Percentiles rank a stretch among this genome's conserved stretches.
Conservation (phyloP, 306 rosid species). For the Pyrus communis region DNA sequence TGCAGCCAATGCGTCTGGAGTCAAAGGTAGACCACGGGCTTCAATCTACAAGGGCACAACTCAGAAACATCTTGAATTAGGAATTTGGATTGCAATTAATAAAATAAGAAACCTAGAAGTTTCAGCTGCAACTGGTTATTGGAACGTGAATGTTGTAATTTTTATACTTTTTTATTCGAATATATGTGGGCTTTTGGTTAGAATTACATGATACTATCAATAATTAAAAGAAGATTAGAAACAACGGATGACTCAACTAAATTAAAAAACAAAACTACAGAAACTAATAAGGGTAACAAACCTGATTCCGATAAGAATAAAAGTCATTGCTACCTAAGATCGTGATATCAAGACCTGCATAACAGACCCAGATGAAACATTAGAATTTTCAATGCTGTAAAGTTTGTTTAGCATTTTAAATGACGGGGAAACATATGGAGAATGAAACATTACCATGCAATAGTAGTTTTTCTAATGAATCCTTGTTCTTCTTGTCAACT, state of each 20-base stretch:
- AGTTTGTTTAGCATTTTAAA: neutral
- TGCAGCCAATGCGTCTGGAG: constrained; percentile 73
- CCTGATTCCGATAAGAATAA: constrained; percentile 86
- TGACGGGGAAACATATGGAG: neutral
- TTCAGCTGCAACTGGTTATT: neutral
- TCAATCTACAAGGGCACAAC: constrained; percentile 56
- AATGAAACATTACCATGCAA: constrained; percentile 48
- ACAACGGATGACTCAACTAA: neutral
- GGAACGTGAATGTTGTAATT: neutral
- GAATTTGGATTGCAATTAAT: neutral
- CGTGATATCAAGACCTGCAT: constrained; percentile 83
- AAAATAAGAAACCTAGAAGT: neutral
- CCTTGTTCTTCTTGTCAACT: constrained; percentile 47
- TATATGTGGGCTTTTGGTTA: neutral
- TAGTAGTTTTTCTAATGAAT: constrained; percentile 54
- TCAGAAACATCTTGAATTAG: constrained; percentile 10
- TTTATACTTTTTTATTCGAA: neutral
- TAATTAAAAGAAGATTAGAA: neutral
- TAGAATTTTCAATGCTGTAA: neutral
- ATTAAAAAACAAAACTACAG: neutral
- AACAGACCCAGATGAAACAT: constrained; percentile 28
- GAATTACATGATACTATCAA: neutral
- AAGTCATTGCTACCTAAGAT: constrained; percentile 89
- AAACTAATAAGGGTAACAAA: constrained; percentile 21
- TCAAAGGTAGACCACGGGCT: constrained; percentile 71